Base-by-base conservation (phyloP, 805 yeast species). In the Myxozyma mucilagina region DNA sequence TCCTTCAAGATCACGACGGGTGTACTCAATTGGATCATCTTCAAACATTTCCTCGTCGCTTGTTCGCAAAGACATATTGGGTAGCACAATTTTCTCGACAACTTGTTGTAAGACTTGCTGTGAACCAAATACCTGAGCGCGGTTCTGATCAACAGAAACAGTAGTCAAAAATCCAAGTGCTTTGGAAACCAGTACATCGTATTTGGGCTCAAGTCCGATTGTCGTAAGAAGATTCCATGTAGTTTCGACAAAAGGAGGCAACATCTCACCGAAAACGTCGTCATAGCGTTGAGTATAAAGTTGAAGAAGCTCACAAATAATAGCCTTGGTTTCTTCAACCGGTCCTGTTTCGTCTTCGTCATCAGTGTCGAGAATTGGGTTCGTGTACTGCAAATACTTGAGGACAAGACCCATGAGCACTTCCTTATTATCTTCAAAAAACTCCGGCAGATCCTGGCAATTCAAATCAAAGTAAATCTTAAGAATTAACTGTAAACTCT, bases 371-470 rank as follows among this genome's bases (percentile, higher is more conserved):
- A 88, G 73, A 53, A 85, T 65, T 0, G 81, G 77, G 60, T 85
- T 85, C 14, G 78, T 71, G 71, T 85, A 90, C 44, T 80, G 76
- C 60, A 94, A 78, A 72, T 92, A 93, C 74, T 88, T 89, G 72
- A 90, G 96, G 67, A 92, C 79, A 34, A 92, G 82, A 4, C 79
- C 79, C 94, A 96, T 89, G 56, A 96, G 91, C 16, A 76, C 77
- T 44, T 80, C 77, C 74, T 94, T 76, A 72, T 94, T 83, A 75
- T 94, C 98, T 76, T 96, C 99, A 72, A 94, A 94, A 72, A 93
- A 94, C 75, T 92, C 99, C 0, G 99, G 99, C 56, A 94, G 87
- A 75, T 94, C 99, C 76, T 96, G 99, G 75, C 97, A 93, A 74
- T 94, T 94, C 70, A 94, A 83, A 73, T 94, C 99, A 72, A 85